Evolutionary conservation across 2,329 filamentous ascomycete genomes (phyloP), one percentile per base, ranked within the genome.

Genomic region (Sarocladium brachiariae): DNA sequence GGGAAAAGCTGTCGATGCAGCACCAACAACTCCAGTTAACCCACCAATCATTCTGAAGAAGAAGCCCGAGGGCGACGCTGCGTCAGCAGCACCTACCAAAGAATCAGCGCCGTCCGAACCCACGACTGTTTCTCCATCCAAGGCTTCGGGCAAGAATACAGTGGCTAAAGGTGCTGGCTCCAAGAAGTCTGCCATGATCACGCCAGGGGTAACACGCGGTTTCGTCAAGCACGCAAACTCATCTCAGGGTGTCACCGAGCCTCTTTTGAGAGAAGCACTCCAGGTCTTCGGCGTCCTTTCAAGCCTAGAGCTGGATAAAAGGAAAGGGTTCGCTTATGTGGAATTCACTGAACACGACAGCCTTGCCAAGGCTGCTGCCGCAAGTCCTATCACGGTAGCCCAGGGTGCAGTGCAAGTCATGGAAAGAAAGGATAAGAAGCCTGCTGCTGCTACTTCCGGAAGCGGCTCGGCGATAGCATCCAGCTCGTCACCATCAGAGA

Each of bases 271-370:
- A 59, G 78, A 86, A 57, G 83, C 87, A 1, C 81, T 97, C 63
- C 77, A 83, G 39, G 67, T 71, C 0, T 95, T 89, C 58, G 92
- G 92, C 2, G 66, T 78, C 1, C 80, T 96, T 41, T 80, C 80
- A 1, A 86, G 82, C 56, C 88, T 96, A 16, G 92, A 96, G 59
- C 92, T 97, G 50, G 92, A 97, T 64, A 91, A 90, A 66, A 87
- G 91, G 61, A 96, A 96, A 66, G 90, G 90, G 0, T 95, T 96
- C 60, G 92, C 90, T 2, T 96, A 96, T 63, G 85, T 95, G 34
- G 88, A 96, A 55, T 97, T 96, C 69, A 78, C 80, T 9, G 83
- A 89, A 19, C 77, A 84, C 1, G 81, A 84, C 8, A 77, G 79
- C 9, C 74, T 97, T 23, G 80, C 80, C 59, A 89, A 87, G 61